Evolutionary conservation across 148 eudicot species (phyloP), one percentile per base, ranked within the genome.

Genomic region (Pouteria glomerata): DNA sequence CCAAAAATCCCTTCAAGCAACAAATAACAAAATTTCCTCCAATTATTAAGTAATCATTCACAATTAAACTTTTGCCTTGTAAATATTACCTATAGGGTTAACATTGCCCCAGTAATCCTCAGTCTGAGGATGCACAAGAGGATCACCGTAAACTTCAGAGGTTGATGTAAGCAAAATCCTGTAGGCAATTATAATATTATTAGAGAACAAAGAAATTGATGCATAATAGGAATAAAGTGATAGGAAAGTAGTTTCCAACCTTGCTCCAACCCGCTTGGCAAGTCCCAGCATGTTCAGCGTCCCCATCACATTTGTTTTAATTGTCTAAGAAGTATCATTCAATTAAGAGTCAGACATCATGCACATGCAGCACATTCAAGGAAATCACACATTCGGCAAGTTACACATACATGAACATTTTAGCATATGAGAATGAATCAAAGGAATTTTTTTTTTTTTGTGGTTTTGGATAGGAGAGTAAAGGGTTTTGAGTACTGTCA

Each of bases 71-170:
- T 64, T 10, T 19, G 6, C 8, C 63, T 11, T 0, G 34, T 42
- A 53, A 37, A 73, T 50, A 67, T n/a, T 83, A 91, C 98, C 98
- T 61, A 94, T 94, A 65, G 98, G 97, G 80, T 94, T 94, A 72
- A 94, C 98, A 79, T 94, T 91, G 71, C 98, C 98, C 98, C 98
- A 94, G 77, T 94, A 94, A 66, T 78, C 80, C 80, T 94, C 98
- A 21, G 88, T 85, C 74, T 94, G 98, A 70, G 98, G 98, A 73
- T 94, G 98, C 69, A 79, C 86, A 75, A 94, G 97, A 42, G 98
- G 98, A 84, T 94, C 98, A 53, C 98, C 98, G 80, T 94, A 94
- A 41, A 94, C 98, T 79, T 94, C 98, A 47, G 97, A 91, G 71
- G 98, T 94, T 27, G 97, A 91, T 33, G 98, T 94, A 70, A 94